These are phyloP conservation scores for Metschnikowia colocasiae DNA, from an alignment of 805 yeast species.

Conservation along the genomic window DNA sequence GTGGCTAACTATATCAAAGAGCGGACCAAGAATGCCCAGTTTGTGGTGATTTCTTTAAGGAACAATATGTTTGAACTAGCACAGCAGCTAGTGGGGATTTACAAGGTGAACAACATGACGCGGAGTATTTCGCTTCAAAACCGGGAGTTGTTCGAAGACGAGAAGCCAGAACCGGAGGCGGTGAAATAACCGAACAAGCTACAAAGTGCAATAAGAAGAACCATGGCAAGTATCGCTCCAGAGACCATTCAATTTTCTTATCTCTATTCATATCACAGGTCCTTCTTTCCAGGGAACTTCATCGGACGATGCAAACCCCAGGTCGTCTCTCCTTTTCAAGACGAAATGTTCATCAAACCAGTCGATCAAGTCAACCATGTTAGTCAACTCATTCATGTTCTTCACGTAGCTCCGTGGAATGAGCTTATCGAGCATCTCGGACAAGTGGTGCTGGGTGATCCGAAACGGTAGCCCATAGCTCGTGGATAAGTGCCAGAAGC, in stretches of 20 bases:
- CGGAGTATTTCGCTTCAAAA: constrained; percentile 75
- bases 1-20: constrained; percentile 97
- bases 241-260: too few species aligned
- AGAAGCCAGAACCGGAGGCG: constrained; percentile 2
- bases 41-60: constrained; percentile 89
- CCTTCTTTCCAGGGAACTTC: constrained; percentile 31
- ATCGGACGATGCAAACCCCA: constrained; percentile 57
- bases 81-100: constrained; percentile 90
- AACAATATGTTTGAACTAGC: constrained; percentile 98
- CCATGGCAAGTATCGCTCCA: too few species aligned
- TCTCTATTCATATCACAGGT: background rate
- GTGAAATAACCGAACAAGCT: too few species aligned
- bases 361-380: constrained; percentile 64
- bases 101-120: constrained; percentile 89
- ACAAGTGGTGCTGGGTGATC: constrained; percentile 80
- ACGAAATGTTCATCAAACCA: constrained; percentile 76
- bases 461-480: constrained; percentile 83
- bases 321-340: constrained; percentile 63
- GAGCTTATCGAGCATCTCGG: constrained; percentile 73
- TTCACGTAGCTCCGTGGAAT: constrained; percentile 30
- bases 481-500: constrained; percentile 72
- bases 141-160: constrained; percentile 40
- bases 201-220: too few species aligned
- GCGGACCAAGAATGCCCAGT: constrained; percentile 93
- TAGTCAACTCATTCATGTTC: constrained; percentile 59